phyloP scores from a whole-genome alignment of 2,329 filamentous ascomycete genomes.

The Penicillium sclerotiorum region DNA sequence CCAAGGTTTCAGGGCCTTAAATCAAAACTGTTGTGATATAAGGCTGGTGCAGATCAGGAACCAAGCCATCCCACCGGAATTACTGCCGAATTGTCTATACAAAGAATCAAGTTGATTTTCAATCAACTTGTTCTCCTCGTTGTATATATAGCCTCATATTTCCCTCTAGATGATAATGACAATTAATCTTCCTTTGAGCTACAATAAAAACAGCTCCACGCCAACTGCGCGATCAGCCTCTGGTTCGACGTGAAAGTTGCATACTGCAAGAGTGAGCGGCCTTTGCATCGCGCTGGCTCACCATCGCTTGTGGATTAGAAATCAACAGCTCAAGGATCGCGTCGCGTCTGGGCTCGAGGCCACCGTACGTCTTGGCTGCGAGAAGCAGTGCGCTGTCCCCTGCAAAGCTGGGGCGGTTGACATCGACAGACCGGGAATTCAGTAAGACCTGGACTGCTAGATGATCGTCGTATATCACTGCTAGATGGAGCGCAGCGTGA shows the following conservation, averaged over 20 bases:
- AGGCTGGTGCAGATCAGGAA: background rate
- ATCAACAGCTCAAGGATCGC: background rate
- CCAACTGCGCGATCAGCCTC: background rate
- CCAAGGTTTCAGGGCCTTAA: constrained; percentile 1
- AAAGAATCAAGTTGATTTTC: background rate
- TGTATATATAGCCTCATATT: no score
- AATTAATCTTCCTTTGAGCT: no score
- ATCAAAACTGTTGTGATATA: background rate
- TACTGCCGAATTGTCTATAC: background rate
- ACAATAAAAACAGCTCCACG: background rate
- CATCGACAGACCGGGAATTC: background rate
- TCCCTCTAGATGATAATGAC: no score
- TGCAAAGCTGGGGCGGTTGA: background rate
- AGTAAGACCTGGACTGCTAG: constrained; percentile 2
- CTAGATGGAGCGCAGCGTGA: constrained; percentile 3
- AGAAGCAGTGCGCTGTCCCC: constrained; percentile 4
- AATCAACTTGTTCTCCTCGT: background rate
- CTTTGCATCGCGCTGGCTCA: background rate
- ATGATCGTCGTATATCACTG: constrained; percentile 7
- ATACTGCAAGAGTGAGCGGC: background rate
- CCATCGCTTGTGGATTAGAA: background rate
- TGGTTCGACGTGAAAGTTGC: no score
- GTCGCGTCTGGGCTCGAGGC: background rate
- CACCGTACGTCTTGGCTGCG: background rate
- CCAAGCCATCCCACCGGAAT: background rate